Evolutionary conservation across 2,329 filamentous ascomycete genomes (phyloP).

Genomic region (Penicillium paneum): DNA sequence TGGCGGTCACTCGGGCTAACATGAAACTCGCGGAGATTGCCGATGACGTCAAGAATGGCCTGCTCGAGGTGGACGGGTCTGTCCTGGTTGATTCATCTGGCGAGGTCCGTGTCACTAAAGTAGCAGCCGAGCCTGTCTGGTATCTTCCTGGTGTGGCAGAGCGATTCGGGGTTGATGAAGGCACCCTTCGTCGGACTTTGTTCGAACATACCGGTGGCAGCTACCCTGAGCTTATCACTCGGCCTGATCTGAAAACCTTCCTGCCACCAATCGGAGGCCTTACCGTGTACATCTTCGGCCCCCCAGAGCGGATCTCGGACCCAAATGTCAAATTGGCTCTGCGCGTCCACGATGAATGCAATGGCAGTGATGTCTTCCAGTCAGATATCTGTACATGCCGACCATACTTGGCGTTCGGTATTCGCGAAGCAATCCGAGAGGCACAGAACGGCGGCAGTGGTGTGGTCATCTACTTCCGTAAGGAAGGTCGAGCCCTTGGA

Average conservation of each 20-base stretch:
- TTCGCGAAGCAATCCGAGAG: slow-evolving; percentile 95
- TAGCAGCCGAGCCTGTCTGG: slow-evolving; percentile 93
- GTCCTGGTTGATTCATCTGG: slow-evolving; percentile 83
- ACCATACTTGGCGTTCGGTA: slow-evolving; percentile 93
- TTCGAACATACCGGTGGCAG: slow-evolving; percentile 96
- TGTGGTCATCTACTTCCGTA: slow-evolving; percentile 97
- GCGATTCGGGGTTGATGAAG: slow-evolving; percentile 89
- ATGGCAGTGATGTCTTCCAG: slow-evolving; percentile 95
- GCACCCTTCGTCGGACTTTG: slow-evolving; percentile 75
- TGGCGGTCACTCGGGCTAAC: slow-evolving; percentile 86
- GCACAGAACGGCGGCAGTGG: slow-evolving; percentile 91
- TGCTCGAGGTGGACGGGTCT: slow-evolving; percentile 77
- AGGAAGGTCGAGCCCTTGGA: slow-evolving; percentile 89
- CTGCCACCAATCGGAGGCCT: slow-evolving; percentile 91
- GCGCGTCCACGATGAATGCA: slow-evolving; percentile 85
- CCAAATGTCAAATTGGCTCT: slow-evolving; percentile 76
- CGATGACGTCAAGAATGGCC: slow-evolving; percentile 75
- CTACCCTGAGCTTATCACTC: slow-evolving; percentile 94
- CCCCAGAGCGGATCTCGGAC: slow-evolving; percentile 90
- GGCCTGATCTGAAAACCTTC: slow-evolving; percentile 92
- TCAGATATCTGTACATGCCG: slow-evolving; percentile 94
- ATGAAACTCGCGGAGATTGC: slow-evolving; percentile 97
- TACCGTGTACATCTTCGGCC: slow-evolving; percentile 96
- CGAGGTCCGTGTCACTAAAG: slow-evolving; percentile 90
- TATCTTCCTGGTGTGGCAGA: slow-evolving; percentile 85